phyloP scores from a whole-genome alignment of 768 basidiomycete species.

The Suillus fuscotomentosus region DNA sequence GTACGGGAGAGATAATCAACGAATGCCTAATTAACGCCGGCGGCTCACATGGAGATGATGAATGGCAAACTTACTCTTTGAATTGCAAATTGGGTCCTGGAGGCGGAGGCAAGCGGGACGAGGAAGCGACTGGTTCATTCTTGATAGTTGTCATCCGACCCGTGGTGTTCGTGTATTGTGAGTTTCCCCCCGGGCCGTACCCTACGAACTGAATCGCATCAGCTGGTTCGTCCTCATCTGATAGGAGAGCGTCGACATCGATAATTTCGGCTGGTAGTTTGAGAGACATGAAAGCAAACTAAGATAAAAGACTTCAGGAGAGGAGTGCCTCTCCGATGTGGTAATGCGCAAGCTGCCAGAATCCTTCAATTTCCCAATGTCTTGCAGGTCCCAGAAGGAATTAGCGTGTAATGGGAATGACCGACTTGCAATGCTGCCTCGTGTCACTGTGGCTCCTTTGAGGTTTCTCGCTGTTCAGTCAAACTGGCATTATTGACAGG shows the following conservation, averaged over 20 bases:
- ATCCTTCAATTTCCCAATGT: not conserved
- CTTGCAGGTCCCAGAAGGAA: not conserved
- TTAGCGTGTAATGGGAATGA: not conserved
- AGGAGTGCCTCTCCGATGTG: not conserved
- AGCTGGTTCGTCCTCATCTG: not conserved
- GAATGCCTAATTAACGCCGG: conserved; percentile 4
- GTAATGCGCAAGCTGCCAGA: not conserved
- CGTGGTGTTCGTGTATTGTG: conserved; percentile 3
- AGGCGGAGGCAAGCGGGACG: conserved; percentile 5
- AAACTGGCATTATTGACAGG: not conserved
- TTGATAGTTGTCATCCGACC: conserved; percentile 19
- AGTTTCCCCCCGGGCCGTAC: conserved; percentile 7
- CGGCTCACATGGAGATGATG: not conserved
- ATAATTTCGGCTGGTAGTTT: conserved; percentile 14
- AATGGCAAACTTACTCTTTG: conserved; percentile 7
- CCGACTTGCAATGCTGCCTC: not conserved
- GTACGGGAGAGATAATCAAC: not conserved
- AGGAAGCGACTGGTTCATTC: conserved; percentile 5
- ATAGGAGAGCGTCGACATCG: conserved; percentile 22
- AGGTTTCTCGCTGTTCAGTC: not conserved
- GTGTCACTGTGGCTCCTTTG: not conserved
- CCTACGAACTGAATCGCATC: conserved; percentile 20
- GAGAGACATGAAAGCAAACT: not conserved
- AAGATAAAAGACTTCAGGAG: not conserved
- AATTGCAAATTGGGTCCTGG: not conserved